Evolutionary conservation across 805 yeast species (phyloP).

Genomic region (Ogataea zsoltii): DNA sequence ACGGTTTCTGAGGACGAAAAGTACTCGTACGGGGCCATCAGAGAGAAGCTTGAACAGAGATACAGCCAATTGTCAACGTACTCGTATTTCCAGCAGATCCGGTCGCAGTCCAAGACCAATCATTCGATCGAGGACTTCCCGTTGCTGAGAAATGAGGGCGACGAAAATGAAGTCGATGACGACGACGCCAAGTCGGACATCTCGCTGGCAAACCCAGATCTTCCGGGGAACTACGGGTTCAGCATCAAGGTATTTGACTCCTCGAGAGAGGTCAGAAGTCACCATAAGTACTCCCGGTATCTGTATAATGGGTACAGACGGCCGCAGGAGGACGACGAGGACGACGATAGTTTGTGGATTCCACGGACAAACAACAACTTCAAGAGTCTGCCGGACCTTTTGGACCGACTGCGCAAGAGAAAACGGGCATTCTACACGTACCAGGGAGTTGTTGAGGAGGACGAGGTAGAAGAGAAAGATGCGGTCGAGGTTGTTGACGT

Average conservation of each 20-base stretch:
- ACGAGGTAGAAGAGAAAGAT: neutral
- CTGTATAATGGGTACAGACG: constrained; percentile 8
- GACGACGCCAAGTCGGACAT: constrained; percentile 47
- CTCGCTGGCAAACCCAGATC: constrained; percentile 53
- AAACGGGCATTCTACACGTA: constrained; percentile 36
- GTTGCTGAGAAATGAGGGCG: constrained; percentile 10
- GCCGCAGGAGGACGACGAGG: constrained; percentile 22
- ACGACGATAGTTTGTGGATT: constrained; percentile 41
- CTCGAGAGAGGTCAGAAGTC: constrained; percentile 26
- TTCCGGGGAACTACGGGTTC: constrained; percentile 51
- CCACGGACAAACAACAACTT: constrained; percentile 45
- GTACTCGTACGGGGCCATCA: constrained; percentile 55
- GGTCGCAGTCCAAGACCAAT: constrained; percentile 18
- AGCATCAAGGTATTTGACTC: constrained; percentile 43
- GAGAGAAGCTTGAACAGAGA: constrained; percentile 53
- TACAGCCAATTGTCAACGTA: constrained; percentile 51
- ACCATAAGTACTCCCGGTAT: constrained; percentile 14
- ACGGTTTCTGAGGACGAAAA: constrained; percentile 54
- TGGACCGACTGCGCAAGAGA: constrained; percentile 32
- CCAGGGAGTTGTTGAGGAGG: constrained; percentile 14
- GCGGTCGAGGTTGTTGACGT: too few relatives aligned
- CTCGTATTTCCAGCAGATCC: constrained; percentile 33
- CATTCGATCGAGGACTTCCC: constrained; percentile 30
- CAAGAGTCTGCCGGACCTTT: constrained; percentile 39
- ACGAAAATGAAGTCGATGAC: constrained; percentile 32